Conservation (phyloP, 176 grass and related monocot genomes). For the Alloteropsis semialata region DNA sequence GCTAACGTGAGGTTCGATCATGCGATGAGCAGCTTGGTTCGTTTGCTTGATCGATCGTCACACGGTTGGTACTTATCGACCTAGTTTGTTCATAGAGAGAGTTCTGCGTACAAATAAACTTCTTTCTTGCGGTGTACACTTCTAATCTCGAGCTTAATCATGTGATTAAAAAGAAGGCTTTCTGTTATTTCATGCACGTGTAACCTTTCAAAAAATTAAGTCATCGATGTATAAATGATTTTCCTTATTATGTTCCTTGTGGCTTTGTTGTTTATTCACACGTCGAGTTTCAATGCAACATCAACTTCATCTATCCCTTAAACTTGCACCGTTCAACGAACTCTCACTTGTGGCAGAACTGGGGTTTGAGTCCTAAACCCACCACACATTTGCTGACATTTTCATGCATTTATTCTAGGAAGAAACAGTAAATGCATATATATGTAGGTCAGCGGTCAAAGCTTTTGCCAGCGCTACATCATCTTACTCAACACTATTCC, state of each 20-base stretch:
- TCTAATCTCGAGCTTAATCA: not conserved
- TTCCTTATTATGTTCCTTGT: too few species aligned
- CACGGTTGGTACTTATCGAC: not conserved
- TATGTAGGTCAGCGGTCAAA: too few species aligned
- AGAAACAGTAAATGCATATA: too few species aligned
- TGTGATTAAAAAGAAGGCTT: not conserved
- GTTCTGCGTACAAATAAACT: not conserved
- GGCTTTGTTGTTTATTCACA: too few species aligned
- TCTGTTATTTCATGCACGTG: constrained; percentile 19
- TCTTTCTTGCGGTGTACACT: not conserved
- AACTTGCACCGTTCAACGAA: not conserved
- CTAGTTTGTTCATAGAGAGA: not conserved
- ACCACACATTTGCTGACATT: not conserved
- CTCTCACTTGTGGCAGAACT: not conserved
- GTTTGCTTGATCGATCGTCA: constrained; percentile 17
- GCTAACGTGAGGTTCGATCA: constrained; percentile 21
- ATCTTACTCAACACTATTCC: too few species aligned
- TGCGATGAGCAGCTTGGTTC: not conserved
- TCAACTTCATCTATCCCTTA: not conserved
- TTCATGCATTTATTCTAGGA: not conserved
- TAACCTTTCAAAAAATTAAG: too few species aligned
- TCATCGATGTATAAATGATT: not conserved
- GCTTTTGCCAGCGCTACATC: too few species aligned
- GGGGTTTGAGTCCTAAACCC: too few species aligned
- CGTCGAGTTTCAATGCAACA: not conserved